These are phyloP conservation scores for Wickerhamiella alocasiicola DNA, from an alignment of 805 yeast genomes.

Conservation along the genomic window DNA sequence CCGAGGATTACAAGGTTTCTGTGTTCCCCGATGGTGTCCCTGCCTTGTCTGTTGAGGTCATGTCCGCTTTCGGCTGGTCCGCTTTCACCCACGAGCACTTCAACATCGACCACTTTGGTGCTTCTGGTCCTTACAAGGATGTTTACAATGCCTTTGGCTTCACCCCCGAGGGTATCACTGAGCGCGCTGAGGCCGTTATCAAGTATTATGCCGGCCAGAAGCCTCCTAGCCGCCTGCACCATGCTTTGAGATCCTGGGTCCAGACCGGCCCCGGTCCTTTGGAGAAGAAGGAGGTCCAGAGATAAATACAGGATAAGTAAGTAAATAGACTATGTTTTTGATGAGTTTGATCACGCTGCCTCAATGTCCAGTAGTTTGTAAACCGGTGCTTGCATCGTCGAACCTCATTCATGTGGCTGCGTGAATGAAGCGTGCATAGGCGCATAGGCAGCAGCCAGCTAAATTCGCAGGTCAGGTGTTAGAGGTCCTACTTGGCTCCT, in stretches of 20 bases:
- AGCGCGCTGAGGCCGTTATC: conserved; percentile 68
- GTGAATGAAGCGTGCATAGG: too few species aligned
- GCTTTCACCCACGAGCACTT: conserved; percentile 93
- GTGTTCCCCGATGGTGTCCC: conserved; percentile 95
- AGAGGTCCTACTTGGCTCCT: too few species aligned
- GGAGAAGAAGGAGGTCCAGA: too few species aligned
- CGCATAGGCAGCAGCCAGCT: too few species aligned
- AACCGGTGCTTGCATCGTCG: too few species aligned
- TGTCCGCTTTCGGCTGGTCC: conserved; percentile 85
- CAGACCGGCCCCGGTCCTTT: conserved; percentile 25
- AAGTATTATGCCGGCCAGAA: conserved; percentile 70
- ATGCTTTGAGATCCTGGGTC: conserved; percentile 19
- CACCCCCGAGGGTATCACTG: conserved; percentile 85
- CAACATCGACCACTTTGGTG: conserved; percentile 93
- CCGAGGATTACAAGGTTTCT: conserved; percentile 63
- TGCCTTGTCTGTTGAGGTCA: conserved; percentile 84
- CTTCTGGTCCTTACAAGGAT: conserved; percentile 78
- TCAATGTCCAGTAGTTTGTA: too few species aligned
- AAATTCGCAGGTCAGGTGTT: too few species aligned
- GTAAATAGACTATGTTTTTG: too few species aligned
- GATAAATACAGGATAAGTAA: too few species aligned
- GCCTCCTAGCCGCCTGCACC: conserved; percentile 58
- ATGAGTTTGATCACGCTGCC: too few species aligned
- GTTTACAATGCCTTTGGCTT: conserved; percentile 78
- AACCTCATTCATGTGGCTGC: too few species aligned